Conservation (phyloP, 257 asterid species). For the Przewalskia tangutica region DNA sequence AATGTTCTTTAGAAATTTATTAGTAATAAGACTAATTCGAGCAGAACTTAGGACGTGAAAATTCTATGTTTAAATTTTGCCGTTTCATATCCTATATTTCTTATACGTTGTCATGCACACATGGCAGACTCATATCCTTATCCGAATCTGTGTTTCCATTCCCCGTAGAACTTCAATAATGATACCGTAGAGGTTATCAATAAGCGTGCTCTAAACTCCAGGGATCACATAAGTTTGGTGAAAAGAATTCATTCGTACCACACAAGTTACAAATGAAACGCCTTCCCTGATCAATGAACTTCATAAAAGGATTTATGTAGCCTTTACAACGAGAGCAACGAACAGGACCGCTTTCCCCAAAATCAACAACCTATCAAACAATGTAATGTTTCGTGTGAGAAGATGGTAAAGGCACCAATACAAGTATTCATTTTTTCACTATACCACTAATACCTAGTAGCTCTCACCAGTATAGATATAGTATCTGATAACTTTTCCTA, state of each 20-base stretch:
- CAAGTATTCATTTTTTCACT: background rate
- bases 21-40: background rate
- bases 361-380: conserved; percentile 70
- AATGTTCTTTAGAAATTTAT: background rate
- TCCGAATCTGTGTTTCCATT: background rate
- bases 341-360: conserved; percentile 95
- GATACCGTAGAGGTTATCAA: background rate
- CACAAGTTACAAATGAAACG: conserved; percentile 90
- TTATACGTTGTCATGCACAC: background rate
- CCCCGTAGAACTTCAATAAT: background rate
- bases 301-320: conserved; percentile 91
- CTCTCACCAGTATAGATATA: too few relatives aligned
- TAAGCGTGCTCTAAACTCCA: background rate
- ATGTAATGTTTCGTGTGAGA: background rate
- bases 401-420: background rate
- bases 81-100: background rate
- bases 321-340: conserved; percentile 97
- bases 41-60: background rate
- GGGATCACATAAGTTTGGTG: background rate
- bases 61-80: background rate
- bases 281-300: conserved; percentile 90
- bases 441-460: too few relatives aligned
- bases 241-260: conserved; percentile 39
- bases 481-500: background rate
- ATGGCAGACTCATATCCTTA: background rate